Base-by-base conservation (phyloP, 2,329 filamentous ascomycete genomes). In the Neofusicoccum sp. region DNA sequence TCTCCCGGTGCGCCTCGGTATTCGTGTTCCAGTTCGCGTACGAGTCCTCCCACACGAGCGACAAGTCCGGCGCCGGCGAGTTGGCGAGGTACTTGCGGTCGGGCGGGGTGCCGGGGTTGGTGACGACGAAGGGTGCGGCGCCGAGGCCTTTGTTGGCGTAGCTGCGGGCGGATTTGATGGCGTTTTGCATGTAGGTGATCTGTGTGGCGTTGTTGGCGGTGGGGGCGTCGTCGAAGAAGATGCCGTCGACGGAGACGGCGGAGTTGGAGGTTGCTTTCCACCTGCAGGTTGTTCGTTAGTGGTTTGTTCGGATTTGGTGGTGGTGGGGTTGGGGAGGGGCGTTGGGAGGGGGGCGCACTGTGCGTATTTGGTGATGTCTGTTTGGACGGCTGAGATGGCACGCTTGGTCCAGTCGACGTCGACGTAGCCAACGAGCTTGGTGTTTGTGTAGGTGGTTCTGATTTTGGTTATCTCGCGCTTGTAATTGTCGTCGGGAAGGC, bases 321-420 rank as follows among this genome's bases (percentile, higher is more conserved):
- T 12, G 38, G 38, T 4, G 14, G 14, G 38, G n/a, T n/a, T n/a
- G 14, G 38, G n/a, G 38, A 40, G 6, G 38, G 38, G 16, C 14
- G 12, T 11, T 6, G 26, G 12, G 6, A 0, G 12, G n/a, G 9
- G 1, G 6, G 16, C 28, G 9, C 34, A 56, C 36, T n/a, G 26
- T n/a, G 51, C 51, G 51, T 56, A 56, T 28, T 34, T 31, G 36
- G 51, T 38, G 28, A 56, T 31, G 6, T 56, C 26, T 12, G 28
- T 24, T 6, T 88, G 84, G 20, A 88, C 78, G 14, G 87, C 77
- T 48, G 79, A 82, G 60, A 82, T 82, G 11, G 86, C 80, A 33
- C 86, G 61, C 0, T 84, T 78, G 63, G 81, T 80, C 67, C 87
- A 83, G 30, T 78, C 68, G 0, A 75, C 65, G 20, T 76, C 77